Evolutionary conservation across 441 rosid species (phyloP), one percentile per base, ranked within the genome.

Genomic region (Omphalea diandra): DNA sequence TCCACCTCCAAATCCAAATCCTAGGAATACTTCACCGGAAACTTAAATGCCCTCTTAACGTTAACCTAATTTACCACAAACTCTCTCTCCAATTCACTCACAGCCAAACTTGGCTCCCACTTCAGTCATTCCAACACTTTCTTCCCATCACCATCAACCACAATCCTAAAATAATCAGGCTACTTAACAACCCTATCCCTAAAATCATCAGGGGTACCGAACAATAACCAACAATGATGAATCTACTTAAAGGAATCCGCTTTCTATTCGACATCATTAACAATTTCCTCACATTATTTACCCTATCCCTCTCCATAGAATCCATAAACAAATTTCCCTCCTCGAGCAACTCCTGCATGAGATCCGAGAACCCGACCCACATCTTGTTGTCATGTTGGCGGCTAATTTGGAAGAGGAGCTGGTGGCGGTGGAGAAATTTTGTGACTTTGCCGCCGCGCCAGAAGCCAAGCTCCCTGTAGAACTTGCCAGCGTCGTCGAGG

Each of bases 161-260:
- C 88, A 29, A 82, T 72, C 20, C 83, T 82, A 63, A 94, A 89
- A 72, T 73, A 87, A 38, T 89, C 85, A 0, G 96, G 89, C 65
- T 88, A 93, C 43, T 88, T 86, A 44, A 59, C 73, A 3, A 86
- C 83, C 71, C 88, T 78, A 56, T 91, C 97, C 63, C 95, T 70
- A 73, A 94, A 91, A 82, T 91, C 97, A 32, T 90, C 95, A 2
- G 97, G 97, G 65, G 91, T 80, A 31, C 97, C 97, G 20, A 91
- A 90, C 24, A 94, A 70, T 36, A 83, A 70, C 47, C 97, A 73
- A 26, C 87, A 80, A 68, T 91, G 98, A 68, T 91, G 82, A 63
- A 91, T 76, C 77, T 91, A 70, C 87, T 90, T 56, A 91, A 64
- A 2, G 91, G 81, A 44, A 91, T 87, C 74, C 85, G 83, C 74